Base-by-base conservation (phyloP, 176 grass and related monocot genomes). In the Canna indica region DNA sequence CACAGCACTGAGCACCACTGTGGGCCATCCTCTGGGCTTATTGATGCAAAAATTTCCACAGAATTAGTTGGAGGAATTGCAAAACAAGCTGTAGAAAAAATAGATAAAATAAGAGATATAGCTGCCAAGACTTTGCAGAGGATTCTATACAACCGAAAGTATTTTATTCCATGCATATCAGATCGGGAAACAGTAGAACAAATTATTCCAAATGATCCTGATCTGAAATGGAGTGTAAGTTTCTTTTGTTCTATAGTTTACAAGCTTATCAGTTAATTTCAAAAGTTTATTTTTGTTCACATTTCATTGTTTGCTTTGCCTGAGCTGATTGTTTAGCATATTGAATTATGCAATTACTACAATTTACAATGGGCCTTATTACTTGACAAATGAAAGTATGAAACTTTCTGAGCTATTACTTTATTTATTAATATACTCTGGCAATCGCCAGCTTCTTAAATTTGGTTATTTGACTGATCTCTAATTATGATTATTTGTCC, bases 41-140 rank as follows among this genome's bases (percentile, higher is more conserved):
- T 97, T 87, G 82, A 90, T 81, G 76, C 79, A 65, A 76, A 75
- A 46, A 85, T 87, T 70, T 86, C 83, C 27, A 79, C 84, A 62
- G 79, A 81, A 62, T 86, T 97, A 47, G 52, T 97, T 1, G 81
- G 83, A 73, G 86, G 88, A 46, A 70, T 97, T 79, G 84, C 85
- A 81, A 97, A 97, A 69, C 93, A 92, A 80, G 86, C 88, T 77
- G 86, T 90, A 56, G 93, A 92, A 75, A 97, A 97, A 90, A 83
- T 90, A 75, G 88, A 97, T 74, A 97, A 97, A 69, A 83, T 97
- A 80, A 85, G 88, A 67, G 88, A 97, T 83, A 83, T 92, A 75
- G 88, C 93, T 50, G 75, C 83, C 32, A 92, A 80, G 71, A 90
- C 86, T 61, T 69, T 92, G 67, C 79, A 85, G 59, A 85, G 77